Evolutionary conservation across 73 alveolate species (phyloP).

Genomic region (Tetrahymena malaccensis): DNA sequence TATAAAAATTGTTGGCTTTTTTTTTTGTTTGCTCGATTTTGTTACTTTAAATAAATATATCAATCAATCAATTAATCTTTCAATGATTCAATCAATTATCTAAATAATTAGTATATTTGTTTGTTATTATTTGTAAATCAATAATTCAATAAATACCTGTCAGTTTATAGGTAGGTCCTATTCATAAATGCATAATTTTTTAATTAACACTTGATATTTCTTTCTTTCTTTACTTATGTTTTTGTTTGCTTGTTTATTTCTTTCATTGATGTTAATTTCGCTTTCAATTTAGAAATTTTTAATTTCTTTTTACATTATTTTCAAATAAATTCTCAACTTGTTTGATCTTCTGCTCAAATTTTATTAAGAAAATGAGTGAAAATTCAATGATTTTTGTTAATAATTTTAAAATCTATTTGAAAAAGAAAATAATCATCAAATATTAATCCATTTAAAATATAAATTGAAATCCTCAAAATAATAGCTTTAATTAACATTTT

Average conservation of each 20-base stretch:
- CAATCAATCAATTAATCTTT: neutral
- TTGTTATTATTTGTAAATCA: neutral
- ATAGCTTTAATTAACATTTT: no score
- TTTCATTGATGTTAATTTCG: neutral
- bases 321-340: neutral
- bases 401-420: neutral
- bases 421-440: no score
- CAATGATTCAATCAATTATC: neutral
- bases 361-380: neutral
- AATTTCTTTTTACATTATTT: neutral
- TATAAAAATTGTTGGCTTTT: neutral
- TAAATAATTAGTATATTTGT: neutral
- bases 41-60: neutral
- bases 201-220: neutral
- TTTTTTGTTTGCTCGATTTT: neutral
- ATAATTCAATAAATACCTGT: neutral
- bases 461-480: neutral
- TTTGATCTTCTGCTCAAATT: neutral
- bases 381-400: neutral
- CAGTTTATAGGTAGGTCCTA: neutral
- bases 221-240: neutral
- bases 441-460: neutral
- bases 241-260: no score
- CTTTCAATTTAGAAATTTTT: neutral
- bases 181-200: neutral